Base-by-base conservation (phyloP, 2,329 filamentous ascomycete genomes). In the Colletotrichum orchidophilum region DNA sequence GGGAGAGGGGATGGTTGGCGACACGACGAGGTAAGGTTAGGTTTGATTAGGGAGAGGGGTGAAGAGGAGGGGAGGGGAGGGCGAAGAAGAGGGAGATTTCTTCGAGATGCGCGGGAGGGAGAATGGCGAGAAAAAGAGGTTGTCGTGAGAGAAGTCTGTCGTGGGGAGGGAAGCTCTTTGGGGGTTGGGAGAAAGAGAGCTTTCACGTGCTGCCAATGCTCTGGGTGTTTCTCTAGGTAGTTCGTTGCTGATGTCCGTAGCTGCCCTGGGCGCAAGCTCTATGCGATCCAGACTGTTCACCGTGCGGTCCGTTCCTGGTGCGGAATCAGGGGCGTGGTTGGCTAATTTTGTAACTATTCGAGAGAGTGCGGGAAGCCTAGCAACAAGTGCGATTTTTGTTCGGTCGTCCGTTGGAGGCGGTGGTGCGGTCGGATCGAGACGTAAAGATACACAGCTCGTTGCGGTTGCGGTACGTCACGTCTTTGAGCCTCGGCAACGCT, bases 261-360 rank as follows among this genome's bases (percentile, higher is more conserved):
- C 57, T 46, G 24, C 57, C 39, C 26, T 35, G 21, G 33, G 24
- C 21, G 18, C 54, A 18, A 35, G n/a, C 4, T 24, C 35, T 49
- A 49, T 49, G 39, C 27, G 27, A 52, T 24, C 29, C 5, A 13
- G n/a, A 46, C 33, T 35, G 39, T 46, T 18, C 39, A 42, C 53
- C 64, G 68, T 50, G 68, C 68, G 64, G 68, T 71, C 68, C 68
- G 68, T 71, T 71, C 68, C 68, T 71, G 68, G 58, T 53, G 68
- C 64, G 24, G 39, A 24, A 29, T 26, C 50, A 52, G 39, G 39
- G 39, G 12, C 13, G 39, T 15, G 24, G 57, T 9, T 31, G 18
- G 58, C 39, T 61, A 39, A 21, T 53, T 26, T 52, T 52, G 26
- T n/a, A 26, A 15, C 21, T 53, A 21, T 53, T 53, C 59, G 29